A percentile compares a stretch with the other conserved stretches of the same genome.
These are phyloP conservation scores for Thelonectria rubi DNA, from an alignment of 2,329 filamentous ascomycete genomes.

Conservation along the genomic window DNA sequence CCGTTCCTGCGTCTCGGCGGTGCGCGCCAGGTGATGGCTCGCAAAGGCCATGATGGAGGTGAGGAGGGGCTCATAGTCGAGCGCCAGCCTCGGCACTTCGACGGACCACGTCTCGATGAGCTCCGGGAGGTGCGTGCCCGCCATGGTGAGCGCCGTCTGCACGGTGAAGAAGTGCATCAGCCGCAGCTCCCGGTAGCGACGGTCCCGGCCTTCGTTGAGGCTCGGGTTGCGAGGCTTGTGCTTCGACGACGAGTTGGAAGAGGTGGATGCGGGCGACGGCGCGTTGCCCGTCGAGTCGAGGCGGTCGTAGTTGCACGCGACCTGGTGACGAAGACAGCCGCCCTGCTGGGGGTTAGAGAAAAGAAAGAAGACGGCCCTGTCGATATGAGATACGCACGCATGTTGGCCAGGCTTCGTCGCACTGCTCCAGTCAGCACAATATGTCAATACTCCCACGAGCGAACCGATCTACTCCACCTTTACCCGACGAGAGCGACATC, in stretches of 20 bases:
- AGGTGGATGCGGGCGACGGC: conserved; percentile 7
- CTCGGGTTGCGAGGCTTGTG: not conserved
- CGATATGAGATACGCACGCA: conserved; percentile 20
- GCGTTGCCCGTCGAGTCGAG: conserved; percentile 6
- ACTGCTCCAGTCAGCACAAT: conserved; percentile 17
- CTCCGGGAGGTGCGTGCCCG: conserved; percentile 30
- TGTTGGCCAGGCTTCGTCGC: conserved; percentile 34
- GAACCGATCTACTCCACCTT: conserved; percentile 31
- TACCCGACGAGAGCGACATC: conserved; percentile 40
- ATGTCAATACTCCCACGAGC: not conserved
- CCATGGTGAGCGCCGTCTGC: conserved; percentile 29
- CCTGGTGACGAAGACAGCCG: conserved; percentile 32
- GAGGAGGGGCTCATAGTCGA: conserved; percentile 37
- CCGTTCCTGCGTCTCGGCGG: conserved; percentile 4
- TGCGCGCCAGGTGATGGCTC: conserved; percentile 29
- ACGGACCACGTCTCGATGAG: conserved; percentile 32
- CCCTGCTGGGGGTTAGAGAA: conserved; percentile 23
- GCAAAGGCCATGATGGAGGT: conserved; percentile 37
- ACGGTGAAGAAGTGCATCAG: conserved; percentile 35
- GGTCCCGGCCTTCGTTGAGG: conserved; percentile 27
- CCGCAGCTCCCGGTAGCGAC: conserved; percentile 37
- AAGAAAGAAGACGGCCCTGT: not conserved
- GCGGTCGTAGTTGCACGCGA: conserved; percentile 36
- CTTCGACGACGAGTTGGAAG: not conserved
- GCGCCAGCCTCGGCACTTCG: conserved; percentile 33